These are phyloP conservation scores for Neofusicoccum parvum DNA, from an alignment of 2,329 filamentous ascomycete species.

Conservation along the genomic window DNA sequence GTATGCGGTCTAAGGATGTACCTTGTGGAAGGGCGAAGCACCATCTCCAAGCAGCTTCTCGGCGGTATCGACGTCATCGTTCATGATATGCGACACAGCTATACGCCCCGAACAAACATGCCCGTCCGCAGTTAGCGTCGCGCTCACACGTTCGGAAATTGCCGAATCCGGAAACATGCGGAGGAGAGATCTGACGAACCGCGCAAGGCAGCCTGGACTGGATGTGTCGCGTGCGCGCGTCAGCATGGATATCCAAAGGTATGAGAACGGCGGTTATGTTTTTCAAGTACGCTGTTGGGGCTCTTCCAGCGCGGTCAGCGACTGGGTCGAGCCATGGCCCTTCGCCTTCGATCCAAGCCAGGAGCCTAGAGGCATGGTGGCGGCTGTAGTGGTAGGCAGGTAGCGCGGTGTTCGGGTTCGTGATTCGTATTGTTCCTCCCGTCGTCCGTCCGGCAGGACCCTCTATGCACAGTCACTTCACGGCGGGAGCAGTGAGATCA, in stretches of 20 bases:
- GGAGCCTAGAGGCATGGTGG: constrained; percentile 18
- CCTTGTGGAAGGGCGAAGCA: constrained; percentile 82
- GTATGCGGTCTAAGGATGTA: constrained; percentile 31
- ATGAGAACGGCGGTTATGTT: background rate
- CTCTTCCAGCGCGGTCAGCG: constrained; percentile 60
- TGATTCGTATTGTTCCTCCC: background rate
- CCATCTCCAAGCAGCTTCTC: constrained; percentile 72
- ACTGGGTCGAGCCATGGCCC: constrained; percentile 51
- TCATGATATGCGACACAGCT: constrained; percentile 75
- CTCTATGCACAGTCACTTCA: background rate
- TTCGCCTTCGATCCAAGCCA: constrained; percentile 42
- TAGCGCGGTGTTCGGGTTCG: background rate
- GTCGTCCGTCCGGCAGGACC: background rate
- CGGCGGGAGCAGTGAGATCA: background rate
- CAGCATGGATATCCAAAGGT: constrained; percentile 23
- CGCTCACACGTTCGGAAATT: too few species aligned
- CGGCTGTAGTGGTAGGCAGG: background rate
- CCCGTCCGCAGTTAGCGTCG: background rate
- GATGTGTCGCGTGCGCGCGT: constrained; percentile 21
- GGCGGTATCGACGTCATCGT: constrained; percentile 86
- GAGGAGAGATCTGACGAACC: constrained; percentile 32
- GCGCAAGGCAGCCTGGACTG: constrained; percentile 52
- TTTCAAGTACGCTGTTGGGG: constrained; percentile 54
- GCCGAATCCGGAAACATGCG: background rate
- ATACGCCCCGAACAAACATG: constrained; percentile 24